A percentile compares a stretch with the other conserved stretches of the same genome.
Conservation (phyloP, 768 basidiomycete genomes). For the Boletus pseudopeckii region DNA sequence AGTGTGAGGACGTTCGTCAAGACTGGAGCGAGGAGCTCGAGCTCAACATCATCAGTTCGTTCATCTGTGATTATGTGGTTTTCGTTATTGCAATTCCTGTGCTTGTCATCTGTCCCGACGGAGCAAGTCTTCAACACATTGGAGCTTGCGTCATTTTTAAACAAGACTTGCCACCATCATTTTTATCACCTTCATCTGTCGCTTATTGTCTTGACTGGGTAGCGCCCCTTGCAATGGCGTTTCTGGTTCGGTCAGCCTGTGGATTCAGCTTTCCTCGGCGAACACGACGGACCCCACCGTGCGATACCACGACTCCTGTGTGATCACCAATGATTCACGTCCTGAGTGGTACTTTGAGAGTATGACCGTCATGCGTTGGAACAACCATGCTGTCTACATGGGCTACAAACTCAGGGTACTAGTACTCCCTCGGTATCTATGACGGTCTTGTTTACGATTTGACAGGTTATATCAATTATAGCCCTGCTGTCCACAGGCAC, state of each 20-base stretch:
- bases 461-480: slow-evolving; percentile 70
- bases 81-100: slow-evolving; percentile 93
- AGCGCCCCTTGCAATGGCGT: slow-evolving; percentile 90
- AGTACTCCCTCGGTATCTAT: slow-evolving; percentile 70
- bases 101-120: slow-evolving; percentile 86
- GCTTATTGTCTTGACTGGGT: slow-evolving; percentile 46
- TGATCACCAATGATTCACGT: slow-evolving; percentile 79
- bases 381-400: slow-evolving; percentile 81
- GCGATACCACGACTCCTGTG: slow-evolving; percentile 97
- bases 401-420: slow-evolving; percentile 64
- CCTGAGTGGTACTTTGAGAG: slow-evolving; percentile 98
- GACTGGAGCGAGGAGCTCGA: slow-evolving; percentile 99
- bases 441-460: slow-evolving; percentile 79
- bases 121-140: slow-evolving; percentile 82
- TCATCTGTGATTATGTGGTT: slow-evolving; percentile 75
- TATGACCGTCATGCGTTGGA: slow-evolving; percentile 93
- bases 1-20: slow-evolving; percentile 87
- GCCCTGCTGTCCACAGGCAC: slow-evolving; percentile 39
- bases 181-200: slow-evolving; percentile 25
- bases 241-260: slow-evolving; percentile 76
- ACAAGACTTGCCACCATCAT: slow-evolving; percentile 62
- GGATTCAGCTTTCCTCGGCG: slow-evolving; percentile 68
- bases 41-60: slow-evolving; percentile 90
- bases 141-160: slow-evolving; percentile 68
- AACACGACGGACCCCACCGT: slow-evolving; percentile 77